Evolutionary conservation across 805 yeast genomes (phyloP).

Genomic region (Torulaspora gathmanii): DNA sequence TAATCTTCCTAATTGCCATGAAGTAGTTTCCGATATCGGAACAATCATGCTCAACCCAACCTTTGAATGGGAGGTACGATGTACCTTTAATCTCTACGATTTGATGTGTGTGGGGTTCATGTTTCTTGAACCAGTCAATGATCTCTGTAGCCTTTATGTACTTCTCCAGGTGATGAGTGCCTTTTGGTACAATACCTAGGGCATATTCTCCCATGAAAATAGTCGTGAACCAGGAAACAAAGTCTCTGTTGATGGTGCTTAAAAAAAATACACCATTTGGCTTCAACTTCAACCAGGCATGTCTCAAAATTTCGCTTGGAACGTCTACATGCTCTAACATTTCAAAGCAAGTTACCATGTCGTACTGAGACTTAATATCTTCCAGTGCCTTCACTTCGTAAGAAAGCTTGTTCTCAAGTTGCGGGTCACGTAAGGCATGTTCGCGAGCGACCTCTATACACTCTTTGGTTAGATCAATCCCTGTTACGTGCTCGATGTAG

Average conservation of each 20-base stretch:
- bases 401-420: slow-evolving; percentile 47
- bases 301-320: slow-evolving; percentile 68
- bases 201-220: slow-evolving; percentile 84
- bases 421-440: slow-evolving; percentile 67
- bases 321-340: slow-evolving; percentile 90
- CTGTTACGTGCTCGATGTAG: slow-evolving; percentile 59
- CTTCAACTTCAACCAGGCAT: slow-evolving; percentile 62
- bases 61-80: slow-evolving; percentile 72
- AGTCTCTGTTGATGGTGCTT: slow-evolving; percentile 89
- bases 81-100: slow-evolving; percentile 73
- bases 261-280: slow-evolving; percentile 74
- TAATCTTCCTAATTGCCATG: slow-evolving; percentile 66
- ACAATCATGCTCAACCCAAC: slow-evolving; percentile 70
- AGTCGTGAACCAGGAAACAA: slow-evolving; percentile 85
- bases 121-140: slow-evolving; percentile 54
- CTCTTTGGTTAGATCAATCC: slow-evolving; percentile 80
- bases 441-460: slow-evolving; percentile 73
- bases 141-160: slow-evolving; percentile 77
- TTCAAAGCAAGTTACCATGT: slow-evolving; percentile 86
- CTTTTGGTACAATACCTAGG: slow-evolving; percentile 76
- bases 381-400: slow-evolving; percentile 66
- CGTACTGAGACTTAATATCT: slow-evolving; percentile 49
- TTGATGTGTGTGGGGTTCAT: slow-evolving; percentile 43
- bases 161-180: slow-evolving; percentile 85
- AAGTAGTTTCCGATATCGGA: slow-evolving; percentile 77